A percentile compares a stretch with the other conserved stretches of the same genome.
Conservation (phyloP, 805 yeast species). For the Nakazawaea wyomingensis region DNA sequence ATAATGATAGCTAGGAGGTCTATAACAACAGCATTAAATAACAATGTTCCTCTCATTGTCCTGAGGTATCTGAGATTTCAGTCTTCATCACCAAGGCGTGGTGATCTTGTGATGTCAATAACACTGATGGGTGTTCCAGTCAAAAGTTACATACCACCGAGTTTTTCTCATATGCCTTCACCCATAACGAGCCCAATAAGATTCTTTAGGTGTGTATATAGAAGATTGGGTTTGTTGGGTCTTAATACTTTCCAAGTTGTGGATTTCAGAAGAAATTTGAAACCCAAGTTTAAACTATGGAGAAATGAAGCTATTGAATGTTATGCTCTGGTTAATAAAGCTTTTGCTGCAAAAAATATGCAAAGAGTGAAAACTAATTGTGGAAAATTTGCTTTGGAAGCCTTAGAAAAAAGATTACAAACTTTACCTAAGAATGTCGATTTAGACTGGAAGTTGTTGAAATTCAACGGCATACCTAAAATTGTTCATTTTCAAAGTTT, state of each 20-base stretch:
- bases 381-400: constrained; percentile 60
- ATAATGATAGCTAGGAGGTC: not conserved
- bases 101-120: constrained; percentile 25
- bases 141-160: constrained; percentile 45
- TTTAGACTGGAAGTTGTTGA: constrained; percentile 72
- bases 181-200: constrained; percentile 34
- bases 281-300: constrained; percentile 72
- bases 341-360: constrained; percentile 63
- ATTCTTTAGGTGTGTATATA: constrained; percentile 42
- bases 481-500: constrained; percentile 61
- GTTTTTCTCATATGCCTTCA: constrained; percentile 40
- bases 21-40: not conserved
- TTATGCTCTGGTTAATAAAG: constrained; percentile 73
- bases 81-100: not conserved
- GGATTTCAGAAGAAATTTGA: constrained; percentile 40
- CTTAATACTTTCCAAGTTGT: constrained; percentile 55
- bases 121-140: constrained; percentile 30
- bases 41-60: not conserved
- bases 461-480: constrained; percentile 68
- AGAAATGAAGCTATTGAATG: constrained; percentile 77
- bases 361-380: constrained; percentile 38
- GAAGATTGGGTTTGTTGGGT: constrained; percentile 63
- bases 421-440: constrained; percentile 53
- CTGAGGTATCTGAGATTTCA: not conserved
- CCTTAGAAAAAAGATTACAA: constrained; percentile 45